Conservation (phyloP, 169 alveolate species). For the Cytauxzoon felis region DNA sequence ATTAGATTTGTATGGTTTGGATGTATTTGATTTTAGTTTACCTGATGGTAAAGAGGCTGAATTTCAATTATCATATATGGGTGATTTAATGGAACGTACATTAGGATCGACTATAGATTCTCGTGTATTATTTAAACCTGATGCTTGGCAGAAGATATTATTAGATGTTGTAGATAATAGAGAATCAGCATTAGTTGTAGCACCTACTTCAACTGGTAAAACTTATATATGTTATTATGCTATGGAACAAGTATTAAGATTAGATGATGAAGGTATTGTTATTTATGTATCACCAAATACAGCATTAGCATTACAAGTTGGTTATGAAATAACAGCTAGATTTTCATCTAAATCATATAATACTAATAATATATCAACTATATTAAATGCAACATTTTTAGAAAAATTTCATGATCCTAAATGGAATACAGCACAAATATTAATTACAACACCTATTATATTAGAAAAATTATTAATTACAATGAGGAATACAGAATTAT, state of each 20-base stretch:
- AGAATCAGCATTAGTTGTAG: slow-evolving; percentile 77
- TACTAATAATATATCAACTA: slow-evolving; percentile 55
- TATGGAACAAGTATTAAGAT: slow-evolving; percentile 84
- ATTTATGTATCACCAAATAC: slow-evolving; percentile 87
- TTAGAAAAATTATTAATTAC: slow-evolving; percentile 82
- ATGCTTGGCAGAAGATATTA: slow-evolving; percentile 86
- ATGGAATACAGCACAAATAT: slow-evolving; percentile 80
- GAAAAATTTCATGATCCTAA: slow-evolving; percentile 75
- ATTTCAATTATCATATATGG: slow-evolving; percentile 78
- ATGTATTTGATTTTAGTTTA: slow-evolving; percentile 32
- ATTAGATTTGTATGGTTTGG: no score
- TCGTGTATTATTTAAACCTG: slow-evolving; percentile 86
- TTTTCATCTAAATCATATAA: slow-evolving; percentile 83
- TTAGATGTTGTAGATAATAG: slow-evolving; percentile 79
- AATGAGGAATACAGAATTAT: slow-evolving; percentile 68
- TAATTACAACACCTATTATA: slow-evolving; percentile 83
- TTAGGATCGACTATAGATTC: slow-evolving; percentile 80
- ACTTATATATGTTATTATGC: slow-evolving; percentile 89
- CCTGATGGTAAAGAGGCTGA: slow-evolving; percentile 66
- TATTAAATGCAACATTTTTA: slow-evolving; percentile 56
- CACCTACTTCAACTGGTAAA: slow-evolving; percentile 90
- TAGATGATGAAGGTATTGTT: slow-evolving; percentile 82
- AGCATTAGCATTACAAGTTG: slow-evolving; percentile 86
- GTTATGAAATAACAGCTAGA: slow-evolving; percentile 85
- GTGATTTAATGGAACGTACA: slow-evolving; percentile 79